Conservation (phyloP, 352 stramenopile genomes). For the Pelagophyceae sp. region DNA sequence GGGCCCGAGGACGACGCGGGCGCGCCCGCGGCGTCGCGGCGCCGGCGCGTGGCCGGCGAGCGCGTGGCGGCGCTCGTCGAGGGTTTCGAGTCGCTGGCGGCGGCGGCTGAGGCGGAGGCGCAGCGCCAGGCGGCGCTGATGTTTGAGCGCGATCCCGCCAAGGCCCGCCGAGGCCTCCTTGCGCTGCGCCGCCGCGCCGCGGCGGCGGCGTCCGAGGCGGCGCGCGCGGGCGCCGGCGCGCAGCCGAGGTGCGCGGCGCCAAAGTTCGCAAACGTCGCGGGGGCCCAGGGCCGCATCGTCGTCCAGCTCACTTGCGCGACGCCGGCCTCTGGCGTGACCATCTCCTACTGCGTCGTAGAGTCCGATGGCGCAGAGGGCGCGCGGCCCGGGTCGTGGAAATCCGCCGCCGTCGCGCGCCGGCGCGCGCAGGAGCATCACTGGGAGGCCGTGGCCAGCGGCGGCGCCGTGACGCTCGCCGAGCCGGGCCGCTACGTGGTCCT, state of each 20-base stretch:
- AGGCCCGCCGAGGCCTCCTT: neutral
- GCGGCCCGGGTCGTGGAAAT: neutral
- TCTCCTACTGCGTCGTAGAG: neutral
- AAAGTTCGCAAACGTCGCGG: neutral
- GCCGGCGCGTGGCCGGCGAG: neutral
- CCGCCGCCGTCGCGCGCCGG: too few species aligned
- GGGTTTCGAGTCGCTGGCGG: neutral
- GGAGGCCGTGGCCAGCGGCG: neutral
- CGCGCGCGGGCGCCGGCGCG: too few species aligned
- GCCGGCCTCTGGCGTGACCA: neutral
- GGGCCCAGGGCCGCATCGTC: neutral
- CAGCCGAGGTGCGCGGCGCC: neutral
- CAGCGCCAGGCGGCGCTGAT: neutral
- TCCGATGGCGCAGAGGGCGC: neutral
- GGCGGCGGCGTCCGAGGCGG: too few species aligned
- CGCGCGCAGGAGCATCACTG: neutral
- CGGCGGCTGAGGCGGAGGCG: neutral
- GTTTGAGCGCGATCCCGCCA: neutral
- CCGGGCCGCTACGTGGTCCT: neutral
- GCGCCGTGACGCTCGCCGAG: neutral
- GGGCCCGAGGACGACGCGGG: neutral
- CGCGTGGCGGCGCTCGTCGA: slow-evolving; percentile 3
- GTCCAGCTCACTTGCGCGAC: neutral
- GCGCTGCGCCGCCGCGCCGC: neutral
- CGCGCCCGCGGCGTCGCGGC: neutral